Evolutionary conservation across 139 green algal genomes (phyloP).

Genomic region (Coelastrella sp.): DNA sequence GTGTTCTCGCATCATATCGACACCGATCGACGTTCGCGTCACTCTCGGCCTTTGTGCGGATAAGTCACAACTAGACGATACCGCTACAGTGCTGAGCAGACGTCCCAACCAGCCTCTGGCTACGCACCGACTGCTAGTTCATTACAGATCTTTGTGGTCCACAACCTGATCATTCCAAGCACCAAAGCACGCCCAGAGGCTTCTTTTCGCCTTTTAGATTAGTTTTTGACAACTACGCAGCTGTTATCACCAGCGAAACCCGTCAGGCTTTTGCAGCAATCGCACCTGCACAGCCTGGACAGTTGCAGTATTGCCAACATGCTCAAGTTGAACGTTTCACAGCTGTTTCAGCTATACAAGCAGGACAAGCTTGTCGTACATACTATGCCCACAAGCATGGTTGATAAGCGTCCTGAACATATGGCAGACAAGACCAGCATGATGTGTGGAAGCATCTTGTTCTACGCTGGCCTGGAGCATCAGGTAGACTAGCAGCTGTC

Average conservation of each 20-base stretch:
- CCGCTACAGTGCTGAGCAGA: neutral
- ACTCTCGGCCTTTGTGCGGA: too few species aligned
- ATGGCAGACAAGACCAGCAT: neutral
- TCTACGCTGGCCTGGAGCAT: conserved; percentile 13
- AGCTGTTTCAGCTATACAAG: conserved; percentile 39
- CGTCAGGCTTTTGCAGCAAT: neutral
- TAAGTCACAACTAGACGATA: neutral
- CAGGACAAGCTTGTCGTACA: conserved; percentile 16
- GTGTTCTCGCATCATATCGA: neutral
- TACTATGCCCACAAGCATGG: conserved; percentile 16
- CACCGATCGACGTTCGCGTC: neutral
- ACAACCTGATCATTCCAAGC: too few species aligned
- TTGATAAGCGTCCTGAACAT: conserved; percentile 23
- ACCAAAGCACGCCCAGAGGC: too few species aligned
- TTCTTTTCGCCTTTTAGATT: neutral
- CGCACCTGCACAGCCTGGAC: neutral
- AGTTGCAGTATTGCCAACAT: neutral
- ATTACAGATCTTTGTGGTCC: too few species aligned
- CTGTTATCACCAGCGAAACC: neutral
- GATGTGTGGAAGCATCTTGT: conserved; percentile 14
- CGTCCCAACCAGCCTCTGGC: neutral
- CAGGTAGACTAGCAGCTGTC: too few species aligned
- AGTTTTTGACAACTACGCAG: neutral
- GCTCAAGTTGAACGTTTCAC: neutral
- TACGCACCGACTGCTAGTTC: too few species aligned